Base-by-base conservation (phyloP, 148 eudicot genomes). In the Silene uniflora region DNA sequence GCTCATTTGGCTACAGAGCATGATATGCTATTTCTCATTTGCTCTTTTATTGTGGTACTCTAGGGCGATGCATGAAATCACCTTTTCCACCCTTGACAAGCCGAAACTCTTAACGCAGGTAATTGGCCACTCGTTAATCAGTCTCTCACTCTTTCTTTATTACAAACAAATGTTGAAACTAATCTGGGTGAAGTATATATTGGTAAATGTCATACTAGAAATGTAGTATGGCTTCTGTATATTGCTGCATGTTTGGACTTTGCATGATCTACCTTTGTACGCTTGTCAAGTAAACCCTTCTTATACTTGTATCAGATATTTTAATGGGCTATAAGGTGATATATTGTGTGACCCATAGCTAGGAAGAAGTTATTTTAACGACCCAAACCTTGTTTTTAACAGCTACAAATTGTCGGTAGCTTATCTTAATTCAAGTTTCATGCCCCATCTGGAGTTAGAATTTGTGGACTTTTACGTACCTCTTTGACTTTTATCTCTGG, bases 31-130 rank as follows among this genome's bases (percentile, higher is more conserved):
- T 54, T 56, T 54, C 62, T 62, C 59, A 66, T 3, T 60, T n/a
- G 67, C 61, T 56, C 18, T 47, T 16, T 19, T 67, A 11, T 49
- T 18, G 62, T 69, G 72, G 73, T 82, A 63, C 14, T 84, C 86
- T 80, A 93, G 98, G 88, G 84, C 83, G 62, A 71, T 82, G 83
- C 90, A 87, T 76, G 98, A 93, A 83, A 88, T 93, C 70, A 91
- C 93, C 21, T 87, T 91, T 70, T 93, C 98, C 25, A 89, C 97
- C 8, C 73, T 77, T 81, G 98, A 93, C 84, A 93, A 87, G 84
- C 91, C 93, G 32, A 93, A 89, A 81, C 90, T 93, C 70, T 90
- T 93, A 49, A 85, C 85, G 61, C 86, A 84, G 98, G 98, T 93
- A 84, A 79, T 73, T 76, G 62, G 32, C 22, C 27, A 75, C 63